These are phyloP conservation scores for Clohesyomyces aquaticus DNA, from an alignment of 495 filamentous ascomycete genomes.

Conservation along the genomic window DNA sequence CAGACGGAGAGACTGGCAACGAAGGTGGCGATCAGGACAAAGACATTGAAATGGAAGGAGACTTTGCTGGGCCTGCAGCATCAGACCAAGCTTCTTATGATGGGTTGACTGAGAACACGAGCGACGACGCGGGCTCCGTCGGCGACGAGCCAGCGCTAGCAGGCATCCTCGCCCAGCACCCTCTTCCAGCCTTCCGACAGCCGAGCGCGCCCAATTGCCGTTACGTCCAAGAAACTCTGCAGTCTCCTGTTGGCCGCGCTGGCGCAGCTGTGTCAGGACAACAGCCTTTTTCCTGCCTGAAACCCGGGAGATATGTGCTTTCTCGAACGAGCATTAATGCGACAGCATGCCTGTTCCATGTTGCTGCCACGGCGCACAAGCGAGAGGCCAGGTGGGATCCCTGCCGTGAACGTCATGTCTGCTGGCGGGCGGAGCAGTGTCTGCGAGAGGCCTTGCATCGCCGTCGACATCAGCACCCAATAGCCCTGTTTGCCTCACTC, in stretches of 20 bases:
- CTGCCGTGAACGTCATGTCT: constrained; percentile 6
- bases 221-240: background rate
- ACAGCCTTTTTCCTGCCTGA: constrained; percentile 1
- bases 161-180: background rate
- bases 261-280: background rate
- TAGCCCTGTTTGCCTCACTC: too few species aligned
- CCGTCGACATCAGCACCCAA: background rate
- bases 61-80: background rate
- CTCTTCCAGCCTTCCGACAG: background rate
- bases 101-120: background rate
- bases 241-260: background rate
- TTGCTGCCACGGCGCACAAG: background rate
- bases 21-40: background rate
- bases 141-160: background rate
- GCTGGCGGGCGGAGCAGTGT: background rate
- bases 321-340: background rate
- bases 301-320: background rate
- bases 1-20: background rate
- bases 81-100: background rate
- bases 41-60: background rate
- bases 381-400: background rate
- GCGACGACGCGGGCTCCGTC: background rate
- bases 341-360: constrained; percentile 11
- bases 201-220: background rate
- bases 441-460: background rate